A percentile compares a stretch with the other conserved stretches of the same genome.
These are phyloP conservation scores for Elasticomyces elasticus DNA, from an alignment of 495 filamentous ascomycete species.

Conservation along the genomic window DNA sequence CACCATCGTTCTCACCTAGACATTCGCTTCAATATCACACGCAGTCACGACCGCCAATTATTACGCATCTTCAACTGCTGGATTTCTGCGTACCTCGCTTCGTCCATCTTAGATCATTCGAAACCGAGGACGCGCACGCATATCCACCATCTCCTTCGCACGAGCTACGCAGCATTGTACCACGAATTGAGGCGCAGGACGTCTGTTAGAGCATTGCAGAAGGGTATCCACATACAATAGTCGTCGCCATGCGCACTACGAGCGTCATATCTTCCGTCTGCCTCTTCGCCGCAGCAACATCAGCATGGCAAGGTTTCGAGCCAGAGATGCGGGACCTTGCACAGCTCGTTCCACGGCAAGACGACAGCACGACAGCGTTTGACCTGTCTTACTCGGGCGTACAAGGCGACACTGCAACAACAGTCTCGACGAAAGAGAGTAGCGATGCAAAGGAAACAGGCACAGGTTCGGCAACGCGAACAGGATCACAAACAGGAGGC, in stretches of 20 bases:
- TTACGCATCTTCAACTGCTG: not conserved
- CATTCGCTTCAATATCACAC: not conserved
- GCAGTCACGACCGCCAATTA: not conserved
- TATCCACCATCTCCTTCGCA: not conserved
- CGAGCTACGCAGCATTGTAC: not conserved
- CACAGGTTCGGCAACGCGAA: not conserved
- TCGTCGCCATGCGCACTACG: conserved; percentile 29
- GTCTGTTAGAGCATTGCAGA: not conserved
- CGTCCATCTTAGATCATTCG: not conserved
- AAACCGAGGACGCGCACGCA: not conserved
- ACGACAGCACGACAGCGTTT: conserved; percentile 5
- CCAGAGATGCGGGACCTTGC: conserved; percentile 19
- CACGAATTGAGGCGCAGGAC: not conserved
- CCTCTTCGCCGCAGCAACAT: conserved; percentile 27
- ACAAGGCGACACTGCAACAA: conserved; percentile 7
- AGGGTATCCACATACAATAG: not conserved
- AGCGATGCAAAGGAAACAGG: not conserved
- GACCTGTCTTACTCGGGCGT: conserved; percentile 8
- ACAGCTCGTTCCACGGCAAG: conserved; percentile 22
- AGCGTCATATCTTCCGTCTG: conserved; percentile 25
- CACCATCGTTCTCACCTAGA: not conserved
- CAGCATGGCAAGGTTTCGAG: conserved; percentile 22
- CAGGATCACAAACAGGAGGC: conserved; percentile 1
- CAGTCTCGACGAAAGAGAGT: not conserved
- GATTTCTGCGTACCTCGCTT: not conserved